Conservation (phyloP, 1,139 yeast species). For the Blastobotrys serpentis region DNA sequence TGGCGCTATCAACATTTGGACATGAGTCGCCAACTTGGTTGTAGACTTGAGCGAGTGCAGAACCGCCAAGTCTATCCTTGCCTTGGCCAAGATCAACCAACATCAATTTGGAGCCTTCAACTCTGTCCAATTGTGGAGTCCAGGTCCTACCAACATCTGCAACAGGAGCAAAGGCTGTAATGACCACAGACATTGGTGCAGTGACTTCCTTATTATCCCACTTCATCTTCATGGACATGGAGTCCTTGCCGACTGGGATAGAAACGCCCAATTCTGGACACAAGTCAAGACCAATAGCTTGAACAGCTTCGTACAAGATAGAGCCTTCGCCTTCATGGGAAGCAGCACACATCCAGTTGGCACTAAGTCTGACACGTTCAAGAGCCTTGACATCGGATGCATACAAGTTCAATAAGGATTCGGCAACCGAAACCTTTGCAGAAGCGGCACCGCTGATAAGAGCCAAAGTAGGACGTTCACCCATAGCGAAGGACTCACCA, state of each 20-base stretch:
- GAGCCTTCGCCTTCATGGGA: constrained; percentile 95
- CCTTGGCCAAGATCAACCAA: constrained; percentile 75
- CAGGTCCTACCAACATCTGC: constrained; percentile 83
- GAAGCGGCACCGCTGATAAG: constrained; percentile 90
- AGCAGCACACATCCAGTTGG: constrained; percentile 99
- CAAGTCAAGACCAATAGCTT: constrained; percentile 90
- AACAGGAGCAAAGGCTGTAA: constrained; percentile 92
- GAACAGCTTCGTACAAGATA: constrained; percentile 93
- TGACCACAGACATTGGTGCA: constrained; percentile 88
- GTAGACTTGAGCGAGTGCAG: constrained; percentile 93
- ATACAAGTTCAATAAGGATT: constrained; percentile 79
- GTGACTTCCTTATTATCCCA: constrained; percentile 90
- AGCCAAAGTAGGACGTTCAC: constrained; percentile 92
- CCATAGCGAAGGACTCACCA: constrained; percentile 98
- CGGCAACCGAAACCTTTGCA: constrained; percentile 97
- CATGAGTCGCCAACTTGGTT: constrained; percentile 77
- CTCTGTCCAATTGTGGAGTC: constrained; percentile 78
- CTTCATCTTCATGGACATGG: constrained; percentile 99
- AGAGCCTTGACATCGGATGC: constrained; percentile 86
- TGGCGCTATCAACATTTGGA: constrained; percentile 77
- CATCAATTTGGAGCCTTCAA: constrained; percentile 58
- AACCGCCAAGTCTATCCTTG: constrained; percentile 71
- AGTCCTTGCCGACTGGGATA: constrained; percentile 98
- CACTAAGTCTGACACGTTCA: constrained; percentile 79
- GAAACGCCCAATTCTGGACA: constrained; percentile 91